Base-by-base conservation (phyloP, 2,329 filamentous ascomycete species). In the Ophiosphaerella korrae region DNA sequence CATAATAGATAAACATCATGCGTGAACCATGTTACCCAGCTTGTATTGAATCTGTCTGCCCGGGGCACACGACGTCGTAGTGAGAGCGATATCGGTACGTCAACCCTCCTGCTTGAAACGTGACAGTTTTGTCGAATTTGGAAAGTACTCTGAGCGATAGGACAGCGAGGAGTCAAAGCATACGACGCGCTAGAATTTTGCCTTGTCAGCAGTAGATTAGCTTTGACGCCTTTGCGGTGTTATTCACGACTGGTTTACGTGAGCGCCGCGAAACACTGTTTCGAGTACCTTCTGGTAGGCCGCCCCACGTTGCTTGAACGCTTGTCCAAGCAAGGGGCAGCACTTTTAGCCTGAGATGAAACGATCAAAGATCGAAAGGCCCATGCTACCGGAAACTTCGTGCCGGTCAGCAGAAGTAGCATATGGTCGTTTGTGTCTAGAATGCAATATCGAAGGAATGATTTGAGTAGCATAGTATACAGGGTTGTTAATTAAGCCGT, bases 271-370 rank as follows among this genome's bases (percentile, higher is more conserved):
- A 44, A 44, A 44, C 42, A 29, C 24, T 36, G 42, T 44, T 44
- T 44, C 42, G 31, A 12, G 9, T 24, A 13, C 26, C 26, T 29
- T 8, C 26, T 29, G 6, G 6, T 35, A 14, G 33, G 18, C 42
- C 26, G 42, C 16, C 21, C 42, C 18, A 13, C 18, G 42, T 26
- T 26, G 33, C 32, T 26, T 24, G 29, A 44, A 36, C 21, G 23
- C 31, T 44, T 23, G 42, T 36, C 21, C 16, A 44, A 13, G 32
- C 13, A 14, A 41, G 29, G 34, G 26, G 26, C 26, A 37, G 18
- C 34, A 26, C 18, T 49, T 21, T 49, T 38, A 49, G 46, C 39
- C 40, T 49, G 41, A 43, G 46, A 38, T 42, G 14, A 26, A 26
- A 38, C 14, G 34, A 37, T 42, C 31, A 43, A 24, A 24, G 31